These are phyloP conservation scores for Sechiopsis laciniata DNA, from an alignment of 306 rosid species.

Conservation along the genomic window DNA sequence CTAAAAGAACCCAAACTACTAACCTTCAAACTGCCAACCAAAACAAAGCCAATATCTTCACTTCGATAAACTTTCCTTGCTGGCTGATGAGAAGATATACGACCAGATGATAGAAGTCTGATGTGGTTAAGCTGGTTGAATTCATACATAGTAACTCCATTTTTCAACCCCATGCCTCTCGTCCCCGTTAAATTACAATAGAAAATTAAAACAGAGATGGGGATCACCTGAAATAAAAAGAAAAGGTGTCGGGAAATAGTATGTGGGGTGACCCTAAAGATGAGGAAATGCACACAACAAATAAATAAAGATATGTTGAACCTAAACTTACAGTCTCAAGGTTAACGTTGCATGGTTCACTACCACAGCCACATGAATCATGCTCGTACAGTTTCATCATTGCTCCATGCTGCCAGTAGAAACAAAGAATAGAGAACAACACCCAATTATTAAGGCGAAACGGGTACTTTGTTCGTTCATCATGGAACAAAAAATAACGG, in stretches of 20 bases:
- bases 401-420: constrained; percentile 55
- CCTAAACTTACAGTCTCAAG: constrained; percentile 51
- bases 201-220: constrained; percentile 40
- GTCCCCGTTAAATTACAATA: constrained; percentile 42
- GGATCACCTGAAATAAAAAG: constrained; percentile 50
- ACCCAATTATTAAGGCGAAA: constrained; percentile 20
- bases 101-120: constrained; percentile 33
- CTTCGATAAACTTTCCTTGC: constrained; percentile 51
- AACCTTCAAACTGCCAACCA: constrained; percentile 79
- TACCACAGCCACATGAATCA: constrained; percentile 41
- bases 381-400: constrained; percentile 55
- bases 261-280: constrained; percentile 10
- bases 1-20: constrained; percentile 24
- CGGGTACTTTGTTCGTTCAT: constrained; percentile 10
- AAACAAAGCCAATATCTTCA: constrained; percentile 50
- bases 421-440: constrained; percentile 21
- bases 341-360: constrained; percentile 40
- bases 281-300: not conserved
- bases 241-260: constrained; percentile 15
- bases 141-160: constrained; percentile 28
- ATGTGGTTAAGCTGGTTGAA: constrained; percentile 30
- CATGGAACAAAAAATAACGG: too few species aligned
- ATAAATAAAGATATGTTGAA: not conserved
- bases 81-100: constrained; percentile 38
- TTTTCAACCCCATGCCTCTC: constrained; percentile 35